Evolutionary conservation across 768 basidiomycete genomes (phyloP), one percentile per base, ranked within the genome.

Genomic region (Leccinum imitatum): DNA sequence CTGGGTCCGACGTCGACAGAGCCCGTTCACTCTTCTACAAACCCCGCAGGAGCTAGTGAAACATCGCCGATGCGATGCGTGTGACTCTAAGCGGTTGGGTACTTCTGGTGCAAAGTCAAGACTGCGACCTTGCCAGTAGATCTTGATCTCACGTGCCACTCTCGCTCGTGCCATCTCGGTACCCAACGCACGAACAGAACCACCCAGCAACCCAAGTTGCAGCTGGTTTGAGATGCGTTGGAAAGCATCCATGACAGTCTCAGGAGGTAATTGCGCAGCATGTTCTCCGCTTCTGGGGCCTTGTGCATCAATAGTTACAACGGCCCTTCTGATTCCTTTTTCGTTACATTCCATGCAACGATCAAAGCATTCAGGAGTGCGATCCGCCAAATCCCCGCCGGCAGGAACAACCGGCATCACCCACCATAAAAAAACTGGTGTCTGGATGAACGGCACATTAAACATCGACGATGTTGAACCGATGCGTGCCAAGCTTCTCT

Each of bases 351-450:
- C 86, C 84, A 90, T 0, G 72, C 69, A 0, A 81, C 79, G 14
- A 86, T 82, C 2, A 78, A 69, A 0, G 80, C 77, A 70, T 27
- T 27, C 27, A 27, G 27, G 7, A 27, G 71, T 0, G 87, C 88
- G 10, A 95, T 78, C 1, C 92, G 80, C 88, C 91, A 41, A 65
- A 95, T 78, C 68, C 95, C 94, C 10, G 86, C 39, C 6, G 94
- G 70, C 0, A 93, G 93, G 77, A 95, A 96, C 31, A 93, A 77
- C 39, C 39, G 0, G 3, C 39, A n/a, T n/a, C 39, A n/a, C 17
- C 17, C 17, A 41, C 15, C 39, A 31, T n/a, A n/a, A 41, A 9
- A 41, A 14, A 6, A 27, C 27, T 39, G 6, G 15, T 39, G 15
- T 41, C 39, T 35, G 17, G 6, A 41, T 41, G 17, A 41, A 41